phyloP scores from a whole-genome alignment of 2,329 filamentous ascomycete species.

The Colletotrichum siamense region DNA sequence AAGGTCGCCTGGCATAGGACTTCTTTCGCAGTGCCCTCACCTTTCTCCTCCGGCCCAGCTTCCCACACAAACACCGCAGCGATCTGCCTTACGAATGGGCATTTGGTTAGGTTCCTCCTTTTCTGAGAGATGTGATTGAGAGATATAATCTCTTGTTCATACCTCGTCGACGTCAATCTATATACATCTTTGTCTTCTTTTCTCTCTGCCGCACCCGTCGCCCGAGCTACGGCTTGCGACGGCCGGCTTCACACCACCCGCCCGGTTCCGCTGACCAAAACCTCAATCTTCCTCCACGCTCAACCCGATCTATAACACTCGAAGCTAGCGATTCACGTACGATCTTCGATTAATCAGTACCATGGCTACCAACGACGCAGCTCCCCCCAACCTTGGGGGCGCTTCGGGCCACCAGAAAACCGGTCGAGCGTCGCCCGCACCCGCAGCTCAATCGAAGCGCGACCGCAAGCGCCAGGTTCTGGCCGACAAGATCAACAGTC shows the following conservation, averaged over 20 bases:
- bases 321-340: background rate
- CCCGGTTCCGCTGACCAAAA: background rate
- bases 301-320: background rate
- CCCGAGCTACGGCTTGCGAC: slow-evolving; percentile 11
- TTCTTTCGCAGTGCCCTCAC: slow-evolving; percentile 9
- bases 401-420: slow-evolving; percentile 24
- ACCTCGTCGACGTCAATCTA: background rate
- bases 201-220: background rate
- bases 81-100: slow-evolving; percentile 10
- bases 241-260: background rate
- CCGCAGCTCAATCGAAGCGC: slow-evolving; percentile 73
- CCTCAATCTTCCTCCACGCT: background rate
- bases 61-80: slow-evolving; percentile 6
- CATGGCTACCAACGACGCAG: slow-evolving; percentile 47
- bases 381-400: slow-evolving; percentile 33
- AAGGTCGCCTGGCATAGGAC: slow-evolving; percentile 8
- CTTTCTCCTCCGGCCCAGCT: background rate
- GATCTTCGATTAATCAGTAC: background rate
- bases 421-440: slow-evolving; percentile 40
- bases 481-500: slow-evolving; percentile 76
- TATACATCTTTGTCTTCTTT: background rate
- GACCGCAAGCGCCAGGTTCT: slow-evolving; percentile 89
- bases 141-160: background rate
- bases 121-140: slow-evolving; percentile 1
- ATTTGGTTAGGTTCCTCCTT: background rate